Evolutionary conservation across 495 filamentous ascomycete species (phyloP).

Genomic region (Trichocladium uniseriatum): DNA sequence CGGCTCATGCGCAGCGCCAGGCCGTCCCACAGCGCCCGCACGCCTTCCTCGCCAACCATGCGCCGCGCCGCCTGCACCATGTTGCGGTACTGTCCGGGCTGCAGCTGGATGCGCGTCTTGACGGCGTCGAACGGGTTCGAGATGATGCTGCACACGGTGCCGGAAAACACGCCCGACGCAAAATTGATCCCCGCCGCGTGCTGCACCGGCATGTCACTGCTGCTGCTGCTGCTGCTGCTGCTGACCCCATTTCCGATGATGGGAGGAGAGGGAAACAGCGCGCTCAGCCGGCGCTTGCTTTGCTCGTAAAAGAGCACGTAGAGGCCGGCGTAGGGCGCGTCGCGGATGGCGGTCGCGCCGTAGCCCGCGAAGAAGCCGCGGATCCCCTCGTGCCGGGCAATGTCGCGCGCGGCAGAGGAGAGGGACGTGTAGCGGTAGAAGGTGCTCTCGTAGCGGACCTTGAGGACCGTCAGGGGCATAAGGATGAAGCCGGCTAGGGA

Average conservation of each 20-base stretch:
- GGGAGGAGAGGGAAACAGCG: constrained; percentile 17
- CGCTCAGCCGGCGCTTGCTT: constrained; percentile 57
- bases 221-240: constrained; percentile 5
- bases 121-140: constrained; percentile 96
- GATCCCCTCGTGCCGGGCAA: constrained; percentile 61
- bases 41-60: constrained; percentile 77
- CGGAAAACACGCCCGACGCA: constrained; percentile 62
- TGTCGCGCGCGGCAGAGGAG: constrained; percentile 59
- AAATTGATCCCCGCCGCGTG: constrained; percentile 74
- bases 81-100: constrained; percentile 75
- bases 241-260: neutral
- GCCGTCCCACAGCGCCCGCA: constrained; percentile 76
- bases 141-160: constrained; percentile 65
- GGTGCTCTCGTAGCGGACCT: constrained; percentile 87
- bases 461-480: constrained; percentile 95
- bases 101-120: constrained; percentile 89
- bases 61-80: constrained; percentile 63
- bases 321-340: constrained; percentile 90
- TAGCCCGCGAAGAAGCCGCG: constrained; percentile 88
- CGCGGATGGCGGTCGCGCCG: constrained; percentile 84
- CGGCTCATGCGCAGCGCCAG: constrained; percentile 78
- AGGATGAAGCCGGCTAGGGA: constrained; percentile 79
- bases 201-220: constrained; percentile 20
- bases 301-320: constrained; percentile 96
- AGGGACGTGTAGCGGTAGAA: constrained; percentile 80